Base-by-base conservation (phyloP, 768 basidiomycete genomes). In the Pleurotus tuoliensis region DNA sequence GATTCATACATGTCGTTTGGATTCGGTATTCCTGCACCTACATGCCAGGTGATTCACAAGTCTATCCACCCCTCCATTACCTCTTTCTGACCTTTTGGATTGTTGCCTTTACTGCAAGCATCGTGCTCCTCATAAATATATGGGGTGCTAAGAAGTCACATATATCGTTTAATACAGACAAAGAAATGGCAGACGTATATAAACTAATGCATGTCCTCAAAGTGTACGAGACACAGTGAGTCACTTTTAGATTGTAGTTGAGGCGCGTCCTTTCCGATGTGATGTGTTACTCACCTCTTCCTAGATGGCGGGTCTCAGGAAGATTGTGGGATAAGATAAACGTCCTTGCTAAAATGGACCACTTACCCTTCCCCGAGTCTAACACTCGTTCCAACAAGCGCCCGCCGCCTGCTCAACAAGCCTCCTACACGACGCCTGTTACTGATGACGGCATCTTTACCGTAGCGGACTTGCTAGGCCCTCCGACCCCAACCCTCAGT, bases 81-180 rank as follows among this genome's bases (percentile, higher is more conserved):
- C 30, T 34, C 30, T 34, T 11, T 34, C 30, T 34, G 11, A 34
- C 30, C 30, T 56, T 57, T 58, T 49, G 59, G 64, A 64, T 60
- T 9, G 20, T 55, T 1, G 47, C 51, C n/a, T 68, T 65, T 51
- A 58, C 64, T 15, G 55, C 66, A 20, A 65, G 62, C 11, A 70
- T 82, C 37, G 72, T 83, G 1, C 72, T 82, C 12, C 67, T 83
- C 48, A 71, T 83, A 51, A 79, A 74, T 47, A 71, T 80, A 11
- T 82, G 74, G 82, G 75, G 69, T 48, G 73, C 68, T 38, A 73
- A 68, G 56, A 68, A 67, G 58, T 66, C 65, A 15, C 66, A 73
- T 16, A 53, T 67, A 9, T 46, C 60, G 5, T 57, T 62, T 22
- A 73, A 77, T 58, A 57, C 68, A 6, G 65, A 69, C 15, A 65